phyloP scores from a whole-genome alignment of 179 eudicot genomes.

The Actinidia arguta region DNA sequence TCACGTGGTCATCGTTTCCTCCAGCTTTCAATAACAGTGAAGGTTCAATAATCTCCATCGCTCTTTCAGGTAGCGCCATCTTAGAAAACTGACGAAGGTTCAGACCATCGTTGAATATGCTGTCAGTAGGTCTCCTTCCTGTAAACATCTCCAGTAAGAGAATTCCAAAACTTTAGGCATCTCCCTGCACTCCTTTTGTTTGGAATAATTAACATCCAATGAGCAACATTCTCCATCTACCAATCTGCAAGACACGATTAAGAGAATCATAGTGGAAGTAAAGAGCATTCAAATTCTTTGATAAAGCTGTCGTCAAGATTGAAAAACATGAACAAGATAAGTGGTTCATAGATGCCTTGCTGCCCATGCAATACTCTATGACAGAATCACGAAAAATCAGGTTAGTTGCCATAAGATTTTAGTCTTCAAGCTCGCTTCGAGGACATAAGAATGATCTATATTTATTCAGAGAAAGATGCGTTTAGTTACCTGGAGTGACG shows the following conservation, averaged over 20 bases:
- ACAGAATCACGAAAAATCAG: not conserved
- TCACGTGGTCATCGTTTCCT: not conserved
- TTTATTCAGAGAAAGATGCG: not conserved
- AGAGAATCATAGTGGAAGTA: too few relatives aligned
- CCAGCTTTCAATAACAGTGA: constrained; percentile 3
- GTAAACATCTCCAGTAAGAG: constrained; percentile 21
- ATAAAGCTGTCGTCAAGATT: too few relatives aligned
- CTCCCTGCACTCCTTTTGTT: too few relatives aligned
- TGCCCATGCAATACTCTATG: constrained; percentile 24
- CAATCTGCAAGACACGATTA: too few relatives aligned
- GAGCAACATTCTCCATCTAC: too few relatives aligned
- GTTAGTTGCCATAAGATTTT: not conserved
- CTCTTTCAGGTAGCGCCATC: constrained; percentile 6
- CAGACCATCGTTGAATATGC: not conserved
- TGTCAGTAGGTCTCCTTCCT: constrained; percentile 16
- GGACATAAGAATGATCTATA: not conserved
- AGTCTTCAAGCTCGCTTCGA: not conserved
- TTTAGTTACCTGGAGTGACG: constrained; percentile 15
- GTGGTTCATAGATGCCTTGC: constrained; percentile 11
- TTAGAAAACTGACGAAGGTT: constrained; percentile 8
- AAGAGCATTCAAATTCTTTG: too few relatives aligned
- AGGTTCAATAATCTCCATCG: constrained; percentile 23
- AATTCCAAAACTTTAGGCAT: constrained; percentile 19
- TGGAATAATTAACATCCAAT: too few relatives aligned
- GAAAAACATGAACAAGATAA: too few relatives aligned